These are phyloP conservation scores for Cryptosporidium bovis DNA, from an alignment of 169 alveolate genomes.

Conservation along the genomic window DNA sequence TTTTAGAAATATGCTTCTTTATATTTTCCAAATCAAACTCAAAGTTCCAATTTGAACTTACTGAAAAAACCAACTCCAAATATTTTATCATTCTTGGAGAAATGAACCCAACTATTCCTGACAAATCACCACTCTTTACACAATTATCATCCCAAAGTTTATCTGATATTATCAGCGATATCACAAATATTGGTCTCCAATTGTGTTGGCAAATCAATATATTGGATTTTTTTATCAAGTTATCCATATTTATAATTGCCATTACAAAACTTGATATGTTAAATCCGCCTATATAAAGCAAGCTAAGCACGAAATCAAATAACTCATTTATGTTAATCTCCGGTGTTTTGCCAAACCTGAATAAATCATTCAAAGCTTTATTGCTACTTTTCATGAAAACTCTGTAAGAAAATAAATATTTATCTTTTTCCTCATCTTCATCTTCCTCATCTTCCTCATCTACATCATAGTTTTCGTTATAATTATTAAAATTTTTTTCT, in stretches of 20 bases:
- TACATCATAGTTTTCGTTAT: neutral
- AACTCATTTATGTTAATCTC: constrained; percentile 14
- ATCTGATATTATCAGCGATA: constrained; percentile 49
- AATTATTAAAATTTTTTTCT: neutral
- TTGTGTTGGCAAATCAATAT: constrained; percentile 56
- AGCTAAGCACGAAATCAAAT: constrained; percentile 59
- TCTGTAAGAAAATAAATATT: neutral
- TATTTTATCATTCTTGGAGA: constrained; percentile 30
- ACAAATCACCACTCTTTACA: constrained; percentile 59
- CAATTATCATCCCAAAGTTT: constrained; percentile 71
- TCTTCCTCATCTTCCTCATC: neutral
- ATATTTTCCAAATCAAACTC: constrained; percentile 13
- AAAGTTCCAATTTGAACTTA: constrained; percentile 27
- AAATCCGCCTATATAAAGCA: constrained; percentile 54
- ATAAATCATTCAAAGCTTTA: constrained; percentile 1
- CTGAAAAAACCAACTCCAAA: constrained; percentile 47
- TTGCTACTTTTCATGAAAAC: constrained; percentile 22
- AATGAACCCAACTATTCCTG: constrained; percentile 29
- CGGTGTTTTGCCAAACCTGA: constrained; percentile 56
- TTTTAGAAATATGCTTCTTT: constrained; percentile 15
- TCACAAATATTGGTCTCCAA: constrained; percentile 66
- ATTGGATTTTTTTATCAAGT: neutral
- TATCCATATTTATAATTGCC: constrained; percentile 27
- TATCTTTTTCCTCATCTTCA: neutral
- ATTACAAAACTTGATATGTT: constrained; percentile 57